Percentiles rank a stretch among this genome's conserved stretches.
Conservation (phyloP, 1,139 yeast genomes). For the Saccharomyces uvarum region DNA sequence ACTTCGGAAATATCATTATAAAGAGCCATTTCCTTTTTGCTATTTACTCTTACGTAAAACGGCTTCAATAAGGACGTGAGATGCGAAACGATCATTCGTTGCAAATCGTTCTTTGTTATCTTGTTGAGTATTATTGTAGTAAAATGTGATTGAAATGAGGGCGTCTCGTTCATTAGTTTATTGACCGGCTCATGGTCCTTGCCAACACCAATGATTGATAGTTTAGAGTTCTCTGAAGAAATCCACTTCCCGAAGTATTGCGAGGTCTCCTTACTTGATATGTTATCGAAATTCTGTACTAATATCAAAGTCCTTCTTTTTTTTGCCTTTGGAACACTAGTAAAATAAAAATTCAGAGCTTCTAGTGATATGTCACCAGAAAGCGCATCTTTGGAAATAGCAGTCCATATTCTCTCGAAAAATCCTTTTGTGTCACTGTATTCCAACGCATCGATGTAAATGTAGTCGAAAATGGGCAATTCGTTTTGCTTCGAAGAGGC, state of each 20-base stretch:
- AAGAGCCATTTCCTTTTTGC: not conserved
- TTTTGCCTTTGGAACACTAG: conserved; percentile 17
- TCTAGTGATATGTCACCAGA: conserved; percentile 49
- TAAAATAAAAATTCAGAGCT: conserved; percentile 41
- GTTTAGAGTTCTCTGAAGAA: conserved; percentile 58
- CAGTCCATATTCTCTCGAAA: conserved; percentile 70
- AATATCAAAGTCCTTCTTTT: conserved; percentile 47
- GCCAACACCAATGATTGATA: conserved; percentile 80
- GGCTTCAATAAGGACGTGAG: not conserved
- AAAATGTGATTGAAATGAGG: not conserved
- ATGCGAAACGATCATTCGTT: not conserved
- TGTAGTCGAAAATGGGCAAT: conserved; percentile 49
- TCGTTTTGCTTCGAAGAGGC: conserved; percentile 38
- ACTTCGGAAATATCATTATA: not conserved
- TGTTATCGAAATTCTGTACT: conserved; percentile 80
- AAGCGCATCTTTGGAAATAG: conserved; percentile 48
- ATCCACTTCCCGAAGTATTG: conserved; percentile 95
- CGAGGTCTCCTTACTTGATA: conserved; percentile 59
- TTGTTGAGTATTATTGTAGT: not conserved
- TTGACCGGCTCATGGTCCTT: not conserved
- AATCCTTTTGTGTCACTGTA: conserved; percentile 63
- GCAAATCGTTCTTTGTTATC: not conserved
- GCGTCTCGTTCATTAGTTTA: not conserved
- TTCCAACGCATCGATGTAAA: conserved; percentile 80
- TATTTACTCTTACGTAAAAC: not conserved